Conservation (phyloP, 164 flowering plant genomes). For the Liquidambar formosana region DNA sequence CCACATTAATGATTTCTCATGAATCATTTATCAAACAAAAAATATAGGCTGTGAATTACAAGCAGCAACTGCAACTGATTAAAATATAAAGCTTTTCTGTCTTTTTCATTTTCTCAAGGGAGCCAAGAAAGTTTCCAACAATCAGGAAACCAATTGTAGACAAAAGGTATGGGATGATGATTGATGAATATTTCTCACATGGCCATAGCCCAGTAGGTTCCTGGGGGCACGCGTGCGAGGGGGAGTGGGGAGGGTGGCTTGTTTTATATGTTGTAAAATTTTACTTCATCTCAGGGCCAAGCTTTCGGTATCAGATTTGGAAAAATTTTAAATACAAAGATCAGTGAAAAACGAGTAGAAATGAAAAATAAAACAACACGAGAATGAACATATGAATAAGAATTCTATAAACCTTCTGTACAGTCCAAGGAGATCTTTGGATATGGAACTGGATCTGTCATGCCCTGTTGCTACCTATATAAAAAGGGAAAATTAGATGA, state of each 20-base stretch:
- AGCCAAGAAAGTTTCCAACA: not conserved
- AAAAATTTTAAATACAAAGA: not conserved
- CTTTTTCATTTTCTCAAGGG: not conserved
- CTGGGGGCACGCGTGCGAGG: too few relatives aligned
- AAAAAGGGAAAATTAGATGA: slow-evolving; percentile 5
- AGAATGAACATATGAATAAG: slow-evolving; percentile 5
- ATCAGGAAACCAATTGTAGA: not conserved
- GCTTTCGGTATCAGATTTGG: not conserved
- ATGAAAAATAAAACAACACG: not conserved
- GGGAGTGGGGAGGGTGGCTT: too few relatives aligned
- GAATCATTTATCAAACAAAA: not conserved
- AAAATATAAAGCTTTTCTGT: not conserved
- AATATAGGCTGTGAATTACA: not conserved
- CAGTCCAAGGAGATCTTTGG: slow-evolving; percentile 62
- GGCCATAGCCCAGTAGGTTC: not conserved
- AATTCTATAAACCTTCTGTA: slow-evolving; percentile 58
- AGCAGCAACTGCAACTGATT: too few relatives aligned
- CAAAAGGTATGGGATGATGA: not conserved
- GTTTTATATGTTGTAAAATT: not conserved
- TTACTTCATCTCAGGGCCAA: not conserved
- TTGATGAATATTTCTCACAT: not conserved
- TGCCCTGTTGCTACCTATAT: slow-evolving; percentile 39
- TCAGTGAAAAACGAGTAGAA: not conserved
- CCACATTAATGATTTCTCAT: not conserved
- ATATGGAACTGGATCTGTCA: slow-evolving; percentile 29